Percentiles rank a stretch among this genome's conserved stretches.
Conservation (phyloP, 2,329 filamentous ascomycete genomes). For the Penicillium sp. region DNA sequence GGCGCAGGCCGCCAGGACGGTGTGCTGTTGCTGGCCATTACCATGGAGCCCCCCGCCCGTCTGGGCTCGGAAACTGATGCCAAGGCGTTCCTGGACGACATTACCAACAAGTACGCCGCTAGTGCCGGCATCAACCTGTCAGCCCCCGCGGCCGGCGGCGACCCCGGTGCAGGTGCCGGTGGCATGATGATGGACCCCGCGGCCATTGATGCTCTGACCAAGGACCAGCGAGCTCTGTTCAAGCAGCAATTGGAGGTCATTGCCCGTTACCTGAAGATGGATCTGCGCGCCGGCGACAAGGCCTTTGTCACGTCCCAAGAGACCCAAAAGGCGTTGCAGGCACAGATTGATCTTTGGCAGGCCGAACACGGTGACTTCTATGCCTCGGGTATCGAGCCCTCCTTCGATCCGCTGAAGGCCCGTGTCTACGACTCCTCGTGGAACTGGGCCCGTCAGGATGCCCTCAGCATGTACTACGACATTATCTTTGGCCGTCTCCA, state of each 20-base stretch:
- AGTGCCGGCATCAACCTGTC: constrained; percentile 79
- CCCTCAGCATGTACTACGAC: constrained; percentile 97
- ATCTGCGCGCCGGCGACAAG: constrained; percentile 94
- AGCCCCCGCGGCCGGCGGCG: constrained; percentile 64
- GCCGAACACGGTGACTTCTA: constrained; percentile 96
- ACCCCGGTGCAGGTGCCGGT: constrained; percentile 62
- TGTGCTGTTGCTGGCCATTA: constrained; percentile 79
- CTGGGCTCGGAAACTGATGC: constrained; percentile 85
- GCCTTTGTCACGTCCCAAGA: constrained; percentile 79
- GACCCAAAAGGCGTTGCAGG: constrained; percentile 80
- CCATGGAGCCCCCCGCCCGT: constrained; percentile 85
- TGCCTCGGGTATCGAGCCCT: constrained; percentile 85
- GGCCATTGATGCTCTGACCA: constrained; percentile 91
- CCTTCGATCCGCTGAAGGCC: constrained; percentile 89
- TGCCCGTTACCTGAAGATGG: constrained; percentile 93
- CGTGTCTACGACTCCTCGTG: constrained; percentile 96
- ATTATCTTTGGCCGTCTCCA: constrained; percentile 95
- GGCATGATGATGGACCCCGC: constrained; percentile 99
- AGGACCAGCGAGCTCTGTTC: constrained; percentile 92
- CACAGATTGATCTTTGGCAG: constrained; percentile 90
- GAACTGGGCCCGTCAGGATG: constrained; percentile 99
- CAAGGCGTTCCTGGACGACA: constrained; percentile 85
- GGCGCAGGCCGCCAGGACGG: constrained; percentile 84
- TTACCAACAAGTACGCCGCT: constrained; percentile 82
- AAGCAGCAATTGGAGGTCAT: constrained; percentile 97